These are phyloP conservation scores for Lactarius sanguifluus DNA, from an alignment of 768 basidiomycete genomes.

Conservation along the genomic window DNA sequence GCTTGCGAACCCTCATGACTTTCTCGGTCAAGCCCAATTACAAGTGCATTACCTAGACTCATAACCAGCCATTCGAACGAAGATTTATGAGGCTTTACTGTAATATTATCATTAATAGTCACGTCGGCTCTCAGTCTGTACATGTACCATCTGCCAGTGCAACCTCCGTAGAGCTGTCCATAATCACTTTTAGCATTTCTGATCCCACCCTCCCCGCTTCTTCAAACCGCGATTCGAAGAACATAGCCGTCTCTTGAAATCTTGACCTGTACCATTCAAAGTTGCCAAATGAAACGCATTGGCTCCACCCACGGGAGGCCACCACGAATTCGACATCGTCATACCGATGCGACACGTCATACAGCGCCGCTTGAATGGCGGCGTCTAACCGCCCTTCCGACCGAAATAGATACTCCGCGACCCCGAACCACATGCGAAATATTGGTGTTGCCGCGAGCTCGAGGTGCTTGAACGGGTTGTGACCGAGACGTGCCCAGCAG, in stretches of 20 bases:
- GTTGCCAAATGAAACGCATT: constrained; percentile 88
- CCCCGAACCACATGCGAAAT: constrained; percentile 95
- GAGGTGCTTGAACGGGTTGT: constrained; percentile 89
- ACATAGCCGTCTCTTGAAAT: constrained; percentile 75
- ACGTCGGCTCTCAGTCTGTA: too few species aligned
- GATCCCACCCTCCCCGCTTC: constrained; percentile 80
- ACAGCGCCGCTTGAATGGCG: constrained; percentile 72
- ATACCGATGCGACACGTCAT: constrained; percentile 75
- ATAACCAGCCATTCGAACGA: too few species aligned
- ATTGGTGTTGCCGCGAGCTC: constrained; percentile 93
- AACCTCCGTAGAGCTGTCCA: constrained; percentile 46
- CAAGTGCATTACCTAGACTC: too few species aligned
- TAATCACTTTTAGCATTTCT: constrained; percentile 88
- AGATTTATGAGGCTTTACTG: too few species aligned
- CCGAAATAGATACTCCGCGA: constrained; percentile 93
- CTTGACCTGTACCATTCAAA: constrained; percentile 84
- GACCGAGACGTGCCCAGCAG: constrained; percentile 86
- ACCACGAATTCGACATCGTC: constrained; percentile 95
- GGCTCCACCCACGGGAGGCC: constrained; percentile 93
- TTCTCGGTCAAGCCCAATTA: too few species aligned
- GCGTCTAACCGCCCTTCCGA: constrained; percentile 58
- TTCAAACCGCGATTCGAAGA: constrained; percentile 86
- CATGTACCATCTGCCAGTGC: neutral
- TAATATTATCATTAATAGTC: too few species aligned
- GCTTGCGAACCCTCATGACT: too few species aligned